These are phyloP conservation scores for Pisolithus sp. DNA, from an alignment of 768 basidiomycete genomes.

Conservation along the genomic window DNA sequence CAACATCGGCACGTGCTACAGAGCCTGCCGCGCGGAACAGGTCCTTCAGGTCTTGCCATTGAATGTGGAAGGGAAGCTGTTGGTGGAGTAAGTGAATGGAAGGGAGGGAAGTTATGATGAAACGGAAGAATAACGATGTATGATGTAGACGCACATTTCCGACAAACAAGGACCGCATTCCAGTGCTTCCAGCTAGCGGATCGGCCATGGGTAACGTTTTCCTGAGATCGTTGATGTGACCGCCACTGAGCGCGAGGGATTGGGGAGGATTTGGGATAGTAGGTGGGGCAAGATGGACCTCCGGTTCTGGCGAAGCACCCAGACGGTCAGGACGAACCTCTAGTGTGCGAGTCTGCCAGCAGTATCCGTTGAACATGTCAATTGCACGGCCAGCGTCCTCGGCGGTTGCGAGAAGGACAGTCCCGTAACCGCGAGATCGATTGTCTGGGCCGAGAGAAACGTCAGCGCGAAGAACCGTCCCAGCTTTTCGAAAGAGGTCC, in stretches of 20 bases:
- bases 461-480: constrained; percentile 78
- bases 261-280: background rate
- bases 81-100: constrained; percentile 10
- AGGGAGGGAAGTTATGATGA: background rate
- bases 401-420: constrained; percentile 88
- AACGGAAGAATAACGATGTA: background rate
- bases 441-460: constrained; percentile 82
- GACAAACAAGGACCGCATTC: constrained; percentile 67
- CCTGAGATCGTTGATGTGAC: constrained; percentile 11
- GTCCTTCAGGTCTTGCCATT: constrained; percentile 99
- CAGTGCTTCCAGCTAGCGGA: constrained; percentile 22
- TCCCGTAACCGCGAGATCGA: constrained; percentile 89
- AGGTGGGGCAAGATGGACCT: constrained; percentile 2
- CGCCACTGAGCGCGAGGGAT: constrained; percentile 6
- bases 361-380: constrained; percentile 93
- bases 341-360: constrained; percentile 91
- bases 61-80: constrained; percentile 89
- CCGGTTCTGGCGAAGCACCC: constrained; percentile 22
- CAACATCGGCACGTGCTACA: constrained; percentile 86
- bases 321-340: constrained; percentile 90
- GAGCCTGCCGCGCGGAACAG: constrained; percentile 88
- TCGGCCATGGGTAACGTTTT: constrained; percentile 14
- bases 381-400: constrained; percentile 94
- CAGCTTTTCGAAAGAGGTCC: constrained; percentile 92
- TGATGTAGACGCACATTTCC: constrained; percentile 63